phyloP scores from a whole-genome alignment of 1,139 yeast genomes.

The Suhomyces kunorum region DNA sequence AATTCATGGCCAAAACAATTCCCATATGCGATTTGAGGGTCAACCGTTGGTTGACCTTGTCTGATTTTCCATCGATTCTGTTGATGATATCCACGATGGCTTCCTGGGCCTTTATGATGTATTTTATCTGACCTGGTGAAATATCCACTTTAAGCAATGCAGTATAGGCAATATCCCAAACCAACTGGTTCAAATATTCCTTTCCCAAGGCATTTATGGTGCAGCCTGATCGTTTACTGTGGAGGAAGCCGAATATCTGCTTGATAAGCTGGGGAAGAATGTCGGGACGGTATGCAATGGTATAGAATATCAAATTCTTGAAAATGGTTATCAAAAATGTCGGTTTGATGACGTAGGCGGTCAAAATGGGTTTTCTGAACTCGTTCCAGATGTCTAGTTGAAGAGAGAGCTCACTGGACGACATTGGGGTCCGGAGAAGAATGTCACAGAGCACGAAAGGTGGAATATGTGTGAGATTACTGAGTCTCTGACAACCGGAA shows the following conservation, averaged over 20 bases:
- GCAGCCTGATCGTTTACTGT: slow-evolving; percentile 11
- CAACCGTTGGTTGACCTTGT: slow-evolving; percentile 21
- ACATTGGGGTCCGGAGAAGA: slow-evolving; percentile 37
- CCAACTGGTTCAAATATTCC: slow-evolving; percentile 14
- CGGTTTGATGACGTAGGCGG: slow-evolving; percentile 20
- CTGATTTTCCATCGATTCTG: slow-evolving; percentile 7
- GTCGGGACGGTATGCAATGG: slow-evolving; percentile 27
- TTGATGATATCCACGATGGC: slow-evolving; percentile 25
- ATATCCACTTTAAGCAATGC: slow-evolving; percentile 3
- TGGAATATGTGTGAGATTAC: slow-evolving; percentile 34
- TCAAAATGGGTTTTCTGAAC: slow-evolving; percentile 21
- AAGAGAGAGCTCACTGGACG: slow-evolving; percentile 32
- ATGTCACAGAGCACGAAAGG: slow-evolving; percentile 39
- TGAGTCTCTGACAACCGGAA: slow-evolving; percentile 31
- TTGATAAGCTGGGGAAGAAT: slow-evolving; percentile 22
- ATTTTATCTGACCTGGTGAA: not conserved
- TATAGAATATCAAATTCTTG: slow-evolving; percentile 30
- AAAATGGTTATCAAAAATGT: slow-evolving; percentile 25
- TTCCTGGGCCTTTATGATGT: slow-evolving; percentile 35
- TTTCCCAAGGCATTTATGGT: slow-evolving; percentile 8
- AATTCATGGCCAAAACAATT: slow-evolving; percentile 33
- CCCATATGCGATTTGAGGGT: slow-evolving; percentile 43
- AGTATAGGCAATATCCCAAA: slow-evolving; percentile 15
- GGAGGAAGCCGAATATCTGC: slow-evolving; percentile 17
- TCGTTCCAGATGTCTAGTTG: slow-evolving; percentile 42